A percentile compares a stretch with the other conserved stretches of the same genome.
phyloP scores from a whole-genome alignment of 257 asterid genomes.

The Solanum tarapatanum region DNA sequence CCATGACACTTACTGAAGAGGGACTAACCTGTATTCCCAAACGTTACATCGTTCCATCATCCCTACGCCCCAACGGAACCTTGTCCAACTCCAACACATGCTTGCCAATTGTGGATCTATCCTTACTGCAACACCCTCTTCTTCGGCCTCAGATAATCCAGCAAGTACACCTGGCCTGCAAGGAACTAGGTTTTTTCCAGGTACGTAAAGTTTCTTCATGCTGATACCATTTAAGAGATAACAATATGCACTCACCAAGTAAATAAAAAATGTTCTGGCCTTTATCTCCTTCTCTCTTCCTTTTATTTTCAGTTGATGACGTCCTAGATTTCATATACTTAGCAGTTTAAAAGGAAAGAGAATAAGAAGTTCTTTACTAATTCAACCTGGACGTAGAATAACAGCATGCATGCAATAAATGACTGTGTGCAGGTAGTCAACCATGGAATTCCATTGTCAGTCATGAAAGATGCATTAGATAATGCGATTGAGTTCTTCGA shows the following conservation, averaged over 20 bases:
- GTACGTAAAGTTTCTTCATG: neutral
- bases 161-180: constrained; percentile 23
- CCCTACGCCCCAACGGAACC: constrained; percentile 27
- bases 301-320: neutral
- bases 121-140: constrained; percentile 17
- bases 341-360: neutral
- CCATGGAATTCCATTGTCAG: constrained; percentile 39
- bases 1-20: constrained; percentile 21
- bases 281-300: neutral
- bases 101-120: constrained; percentile 36
- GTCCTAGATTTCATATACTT: neutral
- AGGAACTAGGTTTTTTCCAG: too few relatives aligned
- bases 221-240: neutral
- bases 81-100: constrained; percentile 6
- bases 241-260: neutral
- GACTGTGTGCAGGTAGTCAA: constrained; percentile 41
- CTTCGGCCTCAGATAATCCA: constrained; percentile 16
- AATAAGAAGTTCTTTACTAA: neutral
- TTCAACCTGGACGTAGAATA: neutral
- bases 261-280: neutral
- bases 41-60: constrained; percentile 27
- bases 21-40: constrained; percentile 29
- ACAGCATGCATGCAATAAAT: constrained; percentile 3
- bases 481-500: constrained; percentile 45
- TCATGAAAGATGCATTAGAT: constrained; percentile 29